Evolutionary conservation across 805 yeast species (phyloP).

Genomic region (Zygotorulaspora florentina): DNA sequence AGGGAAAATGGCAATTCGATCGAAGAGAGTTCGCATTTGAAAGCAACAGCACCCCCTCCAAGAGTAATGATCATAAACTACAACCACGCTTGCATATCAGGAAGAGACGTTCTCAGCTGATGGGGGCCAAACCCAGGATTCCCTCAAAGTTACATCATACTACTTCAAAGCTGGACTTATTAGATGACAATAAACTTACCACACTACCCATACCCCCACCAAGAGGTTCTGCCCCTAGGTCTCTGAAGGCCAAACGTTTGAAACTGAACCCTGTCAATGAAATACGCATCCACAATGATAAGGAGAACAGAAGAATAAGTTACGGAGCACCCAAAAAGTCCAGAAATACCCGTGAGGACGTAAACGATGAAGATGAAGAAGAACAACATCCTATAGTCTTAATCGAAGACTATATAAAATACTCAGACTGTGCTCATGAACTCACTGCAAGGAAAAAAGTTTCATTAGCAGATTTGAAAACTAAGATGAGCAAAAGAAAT

Average conservation of each 20-base stretch:
- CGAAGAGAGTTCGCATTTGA: conserved; percentile 28
- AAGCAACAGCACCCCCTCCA: conserved; percentile 33
- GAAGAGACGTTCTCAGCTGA: conserved; percentile 24
- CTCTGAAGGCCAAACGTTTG: conserved; percentile 7
- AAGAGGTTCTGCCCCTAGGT: not conserved
- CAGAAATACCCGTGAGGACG: conserved; percentile 1
- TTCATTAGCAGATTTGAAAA: conserved; percentile 29
- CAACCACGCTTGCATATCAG: conserved; percentile 16
- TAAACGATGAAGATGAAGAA: conserved; percentile 10
- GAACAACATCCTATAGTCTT: conserved; percentile 25
- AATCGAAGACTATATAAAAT: conserved; percentile 31
- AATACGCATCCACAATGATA: conserved; percentile 18
- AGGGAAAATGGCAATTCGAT: conserved; percentile 29
- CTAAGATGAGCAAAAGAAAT: conserved; percentile 21
- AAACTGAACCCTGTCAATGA: conserved; percentile 17
- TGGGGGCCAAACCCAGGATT: conserved; percentile 31
- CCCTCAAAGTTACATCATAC: conserved; percentile 24
- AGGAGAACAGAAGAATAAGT: conserved; percentile 16
- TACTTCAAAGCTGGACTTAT: conserved; percentile 30
- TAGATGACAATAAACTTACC: conserved; percentile 30
- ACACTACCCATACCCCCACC: conserved; percentile 33
- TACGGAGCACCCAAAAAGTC: conserved; percentile 8
- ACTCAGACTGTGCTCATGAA: conserved; percentile 6
- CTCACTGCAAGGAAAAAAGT: conserved; percentile 20
- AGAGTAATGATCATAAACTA: conserved; percentile 11